Evolutionary conservation across 495 filamentous ascomycete genomes (phyloP).

Genomic region (Penicillium psychrofluorescens): DNA sequence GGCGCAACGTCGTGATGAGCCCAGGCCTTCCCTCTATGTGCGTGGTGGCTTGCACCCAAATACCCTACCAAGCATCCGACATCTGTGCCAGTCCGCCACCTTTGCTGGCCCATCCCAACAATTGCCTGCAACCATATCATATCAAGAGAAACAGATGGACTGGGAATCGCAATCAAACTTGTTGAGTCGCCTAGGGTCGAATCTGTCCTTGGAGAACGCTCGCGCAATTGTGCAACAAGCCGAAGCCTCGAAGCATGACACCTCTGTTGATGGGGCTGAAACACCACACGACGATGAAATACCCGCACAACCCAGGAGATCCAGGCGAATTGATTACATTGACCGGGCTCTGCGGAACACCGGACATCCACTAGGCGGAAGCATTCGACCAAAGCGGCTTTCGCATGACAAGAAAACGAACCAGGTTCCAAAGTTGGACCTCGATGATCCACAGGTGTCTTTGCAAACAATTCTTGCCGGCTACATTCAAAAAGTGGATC

Average conservation of each 20-base stretch:
- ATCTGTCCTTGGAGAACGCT: too few relatives aligned
- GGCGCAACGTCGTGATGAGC: too few relatives aligned
- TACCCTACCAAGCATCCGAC: constrained; percentile 1
- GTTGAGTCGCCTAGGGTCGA: too few relatives aligned
- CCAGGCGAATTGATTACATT: constrained; percentile 30
- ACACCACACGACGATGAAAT: neutral
- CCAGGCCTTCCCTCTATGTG: too few relatives aligned
- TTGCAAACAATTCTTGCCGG: constrained; percentile 31
- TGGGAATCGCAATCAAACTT: neutral
- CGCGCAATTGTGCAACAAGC: too few relatives aligned
- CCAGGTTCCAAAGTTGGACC: neutral
- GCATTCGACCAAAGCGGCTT: neutral
- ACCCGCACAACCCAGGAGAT: constrained; percentile 1
- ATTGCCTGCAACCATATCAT: neutral
- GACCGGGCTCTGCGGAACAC: constrained; percentile 23
- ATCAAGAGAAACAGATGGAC: neutral
- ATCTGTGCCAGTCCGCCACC: neutral
- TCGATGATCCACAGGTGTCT: constrained; percentile 11
- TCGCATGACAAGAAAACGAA: neutral
- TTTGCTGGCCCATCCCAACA: neutral
- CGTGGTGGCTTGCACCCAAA: neutral
- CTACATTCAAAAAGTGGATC: constrained; percentile 33
- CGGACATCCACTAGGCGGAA: constrained; percentile 13
- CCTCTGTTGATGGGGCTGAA: too few relatives aligned
- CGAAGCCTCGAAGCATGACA: too few relatives aligned